Evolutionary conservation across 805 yeast genomes (phyloP).

Genomic region (Brettanomyces naardenensis): DNA sequence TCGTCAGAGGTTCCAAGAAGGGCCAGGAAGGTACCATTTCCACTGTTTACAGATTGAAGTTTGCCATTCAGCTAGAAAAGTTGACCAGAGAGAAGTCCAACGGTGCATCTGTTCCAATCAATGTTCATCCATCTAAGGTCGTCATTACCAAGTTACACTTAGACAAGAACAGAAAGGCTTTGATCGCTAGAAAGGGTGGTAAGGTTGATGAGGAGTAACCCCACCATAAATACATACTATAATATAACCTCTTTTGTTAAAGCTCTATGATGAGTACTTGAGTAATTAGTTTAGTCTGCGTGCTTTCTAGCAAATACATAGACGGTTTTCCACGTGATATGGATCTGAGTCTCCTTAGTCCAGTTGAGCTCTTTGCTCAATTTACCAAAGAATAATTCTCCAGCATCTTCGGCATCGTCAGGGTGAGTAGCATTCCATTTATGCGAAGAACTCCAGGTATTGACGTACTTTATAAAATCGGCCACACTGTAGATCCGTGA

Average conservation of each 20-base stretch:
- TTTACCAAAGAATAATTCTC: slow-evolving; percentile 26
- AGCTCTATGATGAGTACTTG: neutral
- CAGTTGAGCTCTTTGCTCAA: slow-evolving; percentile 38
- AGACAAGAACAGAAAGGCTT: slow-evolving; percentile 98
- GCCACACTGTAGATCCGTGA: slow-evolving; percentile 34
- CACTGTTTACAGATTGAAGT: slow-evolving; percentile 98
- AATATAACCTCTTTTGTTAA: slow-evolving; percentile 3
- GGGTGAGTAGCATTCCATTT: slow-evolving; percentile 35
- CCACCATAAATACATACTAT: neutral
- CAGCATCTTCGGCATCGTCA: slow-evolving; percentile 27
- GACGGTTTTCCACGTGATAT: slow-evolving; percentile 42
- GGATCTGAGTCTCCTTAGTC: slow-evolving; percentile 32
- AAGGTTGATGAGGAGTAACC: slow-evolving; percentile 65
- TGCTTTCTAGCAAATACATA: slow-evolving; percentile 37
- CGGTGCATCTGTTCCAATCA: slow-evolving; percentile 96
- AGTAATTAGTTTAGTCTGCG: neutral
- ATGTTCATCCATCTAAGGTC: slow-evolving; percentile 98
- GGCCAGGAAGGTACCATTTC: slow-evolving; percentile 98
- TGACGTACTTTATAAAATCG: slow-evolving; percentile 43
- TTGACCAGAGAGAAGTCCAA: slow-evolving; percentile 95
- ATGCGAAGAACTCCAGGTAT: slow-evolving; percentile 70
- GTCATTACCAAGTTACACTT: slow-evolving; percentile 97
- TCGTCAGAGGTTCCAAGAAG: slow-evolving; percentile 98
- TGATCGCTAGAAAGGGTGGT: slow-evolving; percentile 97
- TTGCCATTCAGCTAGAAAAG: slow-evolving; percentile 93